Evolutionary conservation across 1,284 basidiomycete genomes (phyloP), one percentile per base, ranked within the genome.

Genomic region (Sphaerobolus stellatus): DNA sequence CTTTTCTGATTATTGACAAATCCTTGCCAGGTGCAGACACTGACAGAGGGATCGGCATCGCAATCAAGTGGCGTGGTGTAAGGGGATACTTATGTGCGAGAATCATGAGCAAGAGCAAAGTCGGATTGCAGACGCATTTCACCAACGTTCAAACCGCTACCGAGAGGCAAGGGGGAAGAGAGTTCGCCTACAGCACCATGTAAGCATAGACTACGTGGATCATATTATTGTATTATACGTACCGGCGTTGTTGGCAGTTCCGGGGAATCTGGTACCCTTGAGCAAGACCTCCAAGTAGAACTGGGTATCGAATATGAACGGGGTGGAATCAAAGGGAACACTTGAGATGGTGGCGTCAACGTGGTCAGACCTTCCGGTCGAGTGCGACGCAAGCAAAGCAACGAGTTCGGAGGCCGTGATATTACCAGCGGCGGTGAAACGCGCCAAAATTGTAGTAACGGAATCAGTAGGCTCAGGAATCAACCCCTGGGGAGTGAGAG

Each of bases 111-210:
- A 31, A 71, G 54, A 5, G 52, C 57, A 13, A 38, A 57, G 56
- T 71, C 69, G 24, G 68, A 69, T 55, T 65, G 61, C 13, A 71
- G 60, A 45, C 69, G 65, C 51, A 70, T 60, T 57, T 67, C 64
- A 30, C 63, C 64, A 33, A 34, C 38, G 27, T 20, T 14, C 2
- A 24, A 20, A 20, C n/a, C 41, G 4, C 18, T 20, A 3, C 14
- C 18, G 14, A 43, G 9, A 4, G 41, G 41, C 44, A 65, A 58
- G 2, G 67, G 63, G 14, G 63, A 56, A 16, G 48, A 40, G 18
- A 59, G 60, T 43, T 64, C 65, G 27, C 68, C 68, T 43, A 38
- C 36, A 27, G 40, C 24, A 14, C 31, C 40, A 27, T n/a, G n/a
- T n/a, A n/a, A n/a, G 40, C 9, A 43, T 24, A 14, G 14, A 43